phyloP scores from a whole-genome alignment of 75 land plant species.

The Larix kaempferi region DNA sequence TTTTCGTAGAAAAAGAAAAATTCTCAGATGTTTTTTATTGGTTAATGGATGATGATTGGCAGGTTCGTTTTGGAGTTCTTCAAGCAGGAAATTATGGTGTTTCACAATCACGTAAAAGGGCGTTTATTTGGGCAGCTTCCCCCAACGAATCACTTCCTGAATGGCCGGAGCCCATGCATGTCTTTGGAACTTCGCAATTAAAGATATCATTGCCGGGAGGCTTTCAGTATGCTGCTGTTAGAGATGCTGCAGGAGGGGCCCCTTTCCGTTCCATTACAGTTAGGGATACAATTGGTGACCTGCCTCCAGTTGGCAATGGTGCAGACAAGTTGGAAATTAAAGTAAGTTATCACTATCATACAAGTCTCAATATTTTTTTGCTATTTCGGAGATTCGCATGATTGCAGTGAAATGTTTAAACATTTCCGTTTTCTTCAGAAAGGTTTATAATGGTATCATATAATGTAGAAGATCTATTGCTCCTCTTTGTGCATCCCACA shows the following conservation, averaged over 20 bases:
- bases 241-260: constrained; percentile 81
- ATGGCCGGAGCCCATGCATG: constrained; percentile 98
- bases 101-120: constrained; percentile 90
- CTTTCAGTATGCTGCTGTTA: constrained; percentile 72
- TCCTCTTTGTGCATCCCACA: too few relatives aligned
- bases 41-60: neutral
- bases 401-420: too few relatives aligned
- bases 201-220: constrained; percentile 58
- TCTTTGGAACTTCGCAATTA: constrained; percentile 75
- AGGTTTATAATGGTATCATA: too few relatives aligned
- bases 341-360: constrained; percentile 22
- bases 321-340: constrained; percentile 46
- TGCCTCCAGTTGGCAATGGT: constrained; percentile 88
- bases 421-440: too few relatives aligned
- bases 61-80: constrained; percentile 96
- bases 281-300: constrained; percentile 91
- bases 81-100: constrained; percentile 98
- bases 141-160: constrained; percentile 81
- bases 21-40: neutral
- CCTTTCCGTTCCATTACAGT: constrained; percentile 92
- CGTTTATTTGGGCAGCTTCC: constrained; percentile 97
- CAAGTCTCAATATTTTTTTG: neutral
- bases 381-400: neutral
- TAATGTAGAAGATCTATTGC: too few relatives aligned
- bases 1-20: neutral